Percentiles rank a stretch among this genome's conserved stretches.
These are phyloP conservation scores for Mortierella sp. DNA, from an alignment of 371 early-diverging fungal species.

Conservation along the genomic window DNA sequence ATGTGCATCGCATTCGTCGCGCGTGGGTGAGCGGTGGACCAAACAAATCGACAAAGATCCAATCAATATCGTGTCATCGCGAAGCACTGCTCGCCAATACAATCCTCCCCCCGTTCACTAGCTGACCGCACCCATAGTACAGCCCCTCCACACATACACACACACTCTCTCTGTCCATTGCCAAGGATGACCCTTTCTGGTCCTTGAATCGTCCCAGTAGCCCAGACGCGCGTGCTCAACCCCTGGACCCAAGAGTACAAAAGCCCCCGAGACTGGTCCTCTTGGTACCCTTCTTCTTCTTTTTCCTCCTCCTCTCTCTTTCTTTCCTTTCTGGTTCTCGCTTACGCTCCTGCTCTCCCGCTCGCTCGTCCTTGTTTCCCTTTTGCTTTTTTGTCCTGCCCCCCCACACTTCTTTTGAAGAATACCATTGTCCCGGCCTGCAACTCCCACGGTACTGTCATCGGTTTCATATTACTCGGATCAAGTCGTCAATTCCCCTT, in stretches of 20 bases:
- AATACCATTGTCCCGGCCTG: too few species aligned
- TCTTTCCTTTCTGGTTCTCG: not conserved
- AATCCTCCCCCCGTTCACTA: conserved; percentile 3
- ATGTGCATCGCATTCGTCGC: too few species aligned
- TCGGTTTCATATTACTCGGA: too few species aligned
- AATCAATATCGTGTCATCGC: conserved; percentile 41
- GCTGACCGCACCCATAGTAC: not conserved
- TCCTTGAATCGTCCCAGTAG: too few species aligned
- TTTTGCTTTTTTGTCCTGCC: too few species aligned
- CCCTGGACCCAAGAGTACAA: conserved; percentile 2
- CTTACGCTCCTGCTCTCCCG: not conserved
- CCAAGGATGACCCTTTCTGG: not conserved
- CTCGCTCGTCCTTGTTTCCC: conserved; percentile 1
- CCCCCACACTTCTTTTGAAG: too few species aligned
- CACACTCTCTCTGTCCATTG: not conserved
- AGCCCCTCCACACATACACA: not conserved
- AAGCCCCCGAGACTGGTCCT: not conserved
- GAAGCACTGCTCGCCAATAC: conserved; percentile 33
- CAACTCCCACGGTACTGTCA: too few species aligned
- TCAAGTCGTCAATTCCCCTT: too few species aligned
- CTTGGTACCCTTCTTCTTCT: not conserved
- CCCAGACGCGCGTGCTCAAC: not conserved
- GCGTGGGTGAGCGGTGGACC: conserved; percentile 5
- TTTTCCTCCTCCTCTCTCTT: not conserved
- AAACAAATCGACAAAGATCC: conserved; percentile 50